phyloP scores from a whole-genome alignment of 1,284 basidiomycete species.

The Pulveroboletus sp. region DNA sequence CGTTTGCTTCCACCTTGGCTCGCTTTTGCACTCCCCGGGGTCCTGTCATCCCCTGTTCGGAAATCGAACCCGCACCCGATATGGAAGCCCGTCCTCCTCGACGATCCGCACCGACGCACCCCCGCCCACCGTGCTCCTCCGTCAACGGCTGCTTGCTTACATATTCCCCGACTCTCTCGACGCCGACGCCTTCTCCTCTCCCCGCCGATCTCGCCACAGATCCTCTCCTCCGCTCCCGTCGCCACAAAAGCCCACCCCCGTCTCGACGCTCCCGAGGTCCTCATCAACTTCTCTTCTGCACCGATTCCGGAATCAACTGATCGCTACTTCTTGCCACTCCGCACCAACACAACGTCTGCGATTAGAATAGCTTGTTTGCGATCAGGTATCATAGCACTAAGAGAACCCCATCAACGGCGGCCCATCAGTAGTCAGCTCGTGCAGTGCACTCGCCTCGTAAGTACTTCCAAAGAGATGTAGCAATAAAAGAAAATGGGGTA shows the following conservation, averaged over 20 bases:
- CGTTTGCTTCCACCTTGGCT: conserved; percentile 33
- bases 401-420: conserved; percentile 22
- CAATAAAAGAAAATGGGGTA: conserved; percentile 22
- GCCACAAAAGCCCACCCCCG: conserved; percentile 9
- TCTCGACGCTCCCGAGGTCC: conserved; percentile 20
- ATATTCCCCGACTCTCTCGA: conserved; percentile 31
- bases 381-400: conserved; percentile 37
- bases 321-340: conserved; percentile 16
- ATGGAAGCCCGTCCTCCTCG: conserved; percentile 19
- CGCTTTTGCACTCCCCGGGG: conserved; percentile 35
- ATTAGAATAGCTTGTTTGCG: conserved; percentile 36
- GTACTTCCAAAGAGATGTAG: conserved; percentile 28
- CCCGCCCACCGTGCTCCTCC: conserved; percentile 21
- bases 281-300: conserved; percentile 29
- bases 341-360: conserved; percentile 2
- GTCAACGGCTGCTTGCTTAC: conserved; percentile 23
- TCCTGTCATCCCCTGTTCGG: conserved; percentile 28
- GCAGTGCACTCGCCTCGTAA: conserved; percentile 23
- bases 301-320: conserved; percentile 16
- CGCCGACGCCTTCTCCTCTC: conserved; percentile 15
- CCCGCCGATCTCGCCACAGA: conserved; percentile 20
- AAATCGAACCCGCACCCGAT: conserved; percentile 27
- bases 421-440: conserved; percentile 26
- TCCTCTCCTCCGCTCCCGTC: conserved; percentile 28
- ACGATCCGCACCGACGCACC: conserved; percentile 37